These are phyloP conservation scores for Chenopodium berlandieri DNA, from an alignment of 148 eudicot species.

Conservation along the genomic window DNA sequence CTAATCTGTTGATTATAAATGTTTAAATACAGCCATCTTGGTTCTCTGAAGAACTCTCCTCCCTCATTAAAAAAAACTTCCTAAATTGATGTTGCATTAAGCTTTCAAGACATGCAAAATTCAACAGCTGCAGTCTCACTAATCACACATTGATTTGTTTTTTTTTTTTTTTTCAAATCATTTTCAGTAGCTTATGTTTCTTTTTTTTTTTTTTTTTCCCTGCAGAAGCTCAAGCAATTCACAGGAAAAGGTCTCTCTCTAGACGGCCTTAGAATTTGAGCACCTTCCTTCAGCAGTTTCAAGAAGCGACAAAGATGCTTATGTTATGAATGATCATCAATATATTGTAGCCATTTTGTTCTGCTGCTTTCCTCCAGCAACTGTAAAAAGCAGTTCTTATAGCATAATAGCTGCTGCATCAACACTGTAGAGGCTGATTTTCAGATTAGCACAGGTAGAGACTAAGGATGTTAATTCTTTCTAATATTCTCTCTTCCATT, in stretches of 20 bases:
- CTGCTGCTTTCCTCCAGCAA: conserved; percentile 3
- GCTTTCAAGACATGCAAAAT: neutral
- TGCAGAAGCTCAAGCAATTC: conserved; percentile 66
- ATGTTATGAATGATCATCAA: neutral
- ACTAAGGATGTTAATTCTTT: conserved; percentile 8
- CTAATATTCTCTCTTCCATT: neutral
- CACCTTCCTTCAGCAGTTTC: neutral
- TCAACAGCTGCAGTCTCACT: too few relatives aligned
- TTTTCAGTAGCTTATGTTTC: too few relatives aligned
- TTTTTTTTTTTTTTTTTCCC: neutral
- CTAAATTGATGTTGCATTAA: too few relatives aligned
- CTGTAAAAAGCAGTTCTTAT: neutral
- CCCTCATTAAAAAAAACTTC: too few relatives aligned
- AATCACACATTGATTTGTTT: too few relatives aligned
- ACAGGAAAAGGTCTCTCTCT: conserved; percentile 44
- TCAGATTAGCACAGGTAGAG: conserved; percentile 16
- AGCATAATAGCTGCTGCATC: conserved; percentile 1
- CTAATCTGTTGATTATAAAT: neutral
- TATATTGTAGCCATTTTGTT: conserved; percentile 5
- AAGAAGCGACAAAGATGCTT: conserved; percentile 14
- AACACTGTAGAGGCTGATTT: conserved; percentile 9
- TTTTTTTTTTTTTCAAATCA: too few relatives aligned
- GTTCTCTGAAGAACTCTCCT: neutral
- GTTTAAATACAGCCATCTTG: neutral
- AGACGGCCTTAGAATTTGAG: conserved; percentile 37